Percentiles rank a stretch among this genome's conserved stretches.
phyloP scores from a whole-genome alignment of 78 protist species.

The Dictyostelium firmibasis region DNA sequence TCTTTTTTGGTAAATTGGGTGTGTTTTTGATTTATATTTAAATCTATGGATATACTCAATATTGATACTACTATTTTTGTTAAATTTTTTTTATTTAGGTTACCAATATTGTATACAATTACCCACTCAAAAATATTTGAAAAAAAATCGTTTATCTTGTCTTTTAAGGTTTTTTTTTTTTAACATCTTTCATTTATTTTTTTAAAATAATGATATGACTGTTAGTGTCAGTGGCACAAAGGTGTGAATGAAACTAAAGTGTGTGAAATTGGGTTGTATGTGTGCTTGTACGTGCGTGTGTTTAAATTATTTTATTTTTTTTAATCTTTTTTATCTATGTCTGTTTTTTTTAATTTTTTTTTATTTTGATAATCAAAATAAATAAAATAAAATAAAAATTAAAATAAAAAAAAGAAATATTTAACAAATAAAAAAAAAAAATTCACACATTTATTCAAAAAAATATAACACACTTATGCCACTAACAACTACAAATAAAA shows the following conservation, averaged over 20 bases:
- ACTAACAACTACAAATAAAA: background rate
- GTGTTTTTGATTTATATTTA: background rate
- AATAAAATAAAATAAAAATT: no score
- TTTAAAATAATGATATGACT: background rate
- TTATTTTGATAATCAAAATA: background rate
- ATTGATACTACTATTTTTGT: background rate
- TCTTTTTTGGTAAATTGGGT: background rate
- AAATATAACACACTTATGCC: background rate
- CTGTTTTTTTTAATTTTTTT: no score
- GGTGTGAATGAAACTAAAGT: background rate
- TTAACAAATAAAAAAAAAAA: background rate
- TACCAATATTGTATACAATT: background rate
- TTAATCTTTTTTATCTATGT: no score
- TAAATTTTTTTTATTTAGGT: no score
- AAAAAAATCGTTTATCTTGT: background rate
- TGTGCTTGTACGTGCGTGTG: background rate
- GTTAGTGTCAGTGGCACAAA: background rate
- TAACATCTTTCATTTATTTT: no score
- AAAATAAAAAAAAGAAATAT: no score
- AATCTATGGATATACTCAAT: background rate
- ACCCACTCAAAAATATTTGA: no score
- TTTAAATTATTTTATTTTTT: no score
- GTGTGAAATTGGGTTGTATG: background rate
- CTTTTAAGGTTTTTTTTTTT: background rate
- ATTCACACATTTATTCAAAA: background rate